Conservation (phyloP, 768 basidiomycete species). For the Termitomyces sp. region DNA sequence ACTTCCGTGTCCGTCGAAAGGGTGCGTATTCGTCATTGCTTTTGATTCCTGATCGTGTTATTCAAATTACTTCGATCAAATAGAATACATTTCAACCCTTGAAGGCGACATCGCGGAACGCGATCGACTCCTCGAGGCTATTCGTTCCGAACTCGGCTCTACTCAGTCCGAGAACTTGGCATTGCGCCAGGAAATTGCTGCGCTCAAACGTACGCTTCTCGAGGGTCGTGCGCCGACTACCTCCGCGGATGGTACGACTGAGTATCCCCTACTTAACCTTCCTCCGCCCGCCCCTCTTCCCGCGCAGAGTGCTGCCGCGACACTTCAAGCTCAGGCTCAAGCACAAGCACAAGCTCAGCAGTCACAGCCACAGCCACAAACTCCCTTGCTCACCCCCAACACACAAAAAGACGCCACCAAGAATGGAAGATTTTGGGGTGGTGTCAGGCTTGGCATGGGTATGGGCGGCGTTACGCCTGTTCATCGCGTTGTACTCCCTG, state of each 20-base stretch:
- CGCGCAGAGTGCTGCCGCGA: conserved; percentile 35
- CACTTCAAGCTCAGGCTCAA: conserved; percentile 14
- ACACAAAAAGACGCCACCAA: conserved; percentile 72
- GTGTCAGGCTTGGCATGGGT: conserved; percentile 35
- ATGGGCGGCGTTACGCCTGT: conserved; percentile 77
- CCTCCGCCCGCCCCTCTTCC: conserved; percentile 51
- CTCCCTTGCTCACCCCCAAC: conserved; percentile 52
- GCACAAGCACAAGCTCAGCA: conserved; percentile 19
- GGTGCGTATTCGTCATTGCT: conserved; percentile 41
- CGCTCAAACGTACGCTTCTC: conserved; percentile 72
- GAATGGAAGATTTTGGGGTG: conserved; percentile 73
- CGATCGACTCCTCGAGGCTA: conserved; percentile 85
- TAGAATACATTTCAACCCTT: conserved; percentile 92
- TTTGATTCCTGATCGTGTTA: conserved; percentile 8
- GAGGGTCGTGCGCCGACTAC: conserved; percentile 51
- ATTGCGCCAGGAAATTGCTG: conserved; percentile 70
- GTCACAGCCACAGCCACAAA: conserved; percentile 3
- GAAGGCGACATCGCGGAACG: conserved; percentile 93
- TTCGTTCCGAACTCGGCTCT: conserved; percentile 78
- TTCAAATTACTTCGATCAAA: conserved; percentile 5
- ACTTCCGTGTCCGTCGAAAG: conserved; percentile 93
- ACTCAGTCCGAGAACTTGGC: conserved; percentile 81
- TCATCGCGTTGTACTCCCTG: conserved; percentile 80
- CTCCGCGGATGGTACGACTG: conserved; percentile 4
- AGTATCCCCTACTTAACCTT: conserved; percentile 33